Evolutionary conservation across 257 asterid genomes (phyloP).

Genomic region (Nemophila menziesii): DNA sequence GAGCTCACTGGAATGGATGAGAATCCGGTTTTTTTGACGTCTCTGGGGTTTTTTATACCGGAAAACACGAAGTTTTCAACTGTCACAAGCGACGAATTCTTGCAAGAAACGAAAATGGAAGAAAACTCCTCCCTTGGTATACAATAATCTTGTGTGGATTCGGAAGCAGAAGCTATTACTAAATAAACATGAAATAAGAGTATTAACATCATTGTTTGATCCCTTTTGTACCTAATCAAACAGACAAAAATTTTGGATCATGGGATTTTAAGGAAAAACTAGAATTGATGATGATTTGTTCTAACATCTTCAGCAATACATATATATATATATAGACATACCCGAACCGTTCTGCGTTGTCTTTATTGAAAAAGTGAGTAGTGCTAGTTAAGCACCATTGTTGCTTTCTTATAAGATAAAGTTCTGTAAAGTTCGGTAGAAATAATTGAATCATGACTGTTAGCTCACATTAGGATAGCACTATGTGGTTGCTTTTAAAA

Average conservation of each 20-base stretch:
- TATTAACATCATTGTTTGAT: slow-evolving; percentile 14
- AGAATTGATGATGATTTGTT: not conserved
- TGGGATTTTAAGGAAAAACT: not conserved
- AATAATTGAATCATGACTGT: slow-evolving; percentile 1
- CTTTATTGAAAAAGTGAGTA: not conserved
- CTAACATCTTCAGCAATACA: not conserved
- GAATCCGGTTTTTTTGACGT: not conserved
- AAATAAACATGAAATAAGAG: slow-evolving; percentile 9
- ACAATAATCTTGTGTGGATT: slow-evolving; percentile 46
- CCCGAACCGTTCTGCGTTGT: slow-evolving; percentile 11
- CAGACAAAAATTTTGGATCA: not conserved
- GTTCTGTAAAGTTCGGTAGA: not conserved
- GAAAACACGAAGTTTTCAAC: slow-evolving; percentile 12
- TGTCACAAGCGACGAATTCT: slow-evolving; percentile 1
- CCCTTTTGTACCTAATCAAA: not conserved
- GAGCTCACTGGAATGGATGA: slow-evolving; percentile 1
- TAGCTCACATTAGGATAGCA: not conserved
- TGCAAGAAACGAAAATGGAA: slow-evolving; percentile 21
- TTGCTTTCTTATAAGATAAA: not conserved
- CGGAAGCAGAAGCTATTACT: slow-evolving; percentile 35
- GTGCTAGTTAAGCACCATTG: not conserved
- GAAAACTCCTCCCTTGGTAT: slow-evolving; percentile 38
- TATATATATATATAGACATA: not conserved
- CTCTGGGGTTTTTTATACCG: not conserved
- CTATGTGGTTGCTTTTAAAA: not conserved